Evolutionary conservation across 1,139 yeast genomes (phyloP).

Genomic region (Suhomyces terraborum): DNA sequence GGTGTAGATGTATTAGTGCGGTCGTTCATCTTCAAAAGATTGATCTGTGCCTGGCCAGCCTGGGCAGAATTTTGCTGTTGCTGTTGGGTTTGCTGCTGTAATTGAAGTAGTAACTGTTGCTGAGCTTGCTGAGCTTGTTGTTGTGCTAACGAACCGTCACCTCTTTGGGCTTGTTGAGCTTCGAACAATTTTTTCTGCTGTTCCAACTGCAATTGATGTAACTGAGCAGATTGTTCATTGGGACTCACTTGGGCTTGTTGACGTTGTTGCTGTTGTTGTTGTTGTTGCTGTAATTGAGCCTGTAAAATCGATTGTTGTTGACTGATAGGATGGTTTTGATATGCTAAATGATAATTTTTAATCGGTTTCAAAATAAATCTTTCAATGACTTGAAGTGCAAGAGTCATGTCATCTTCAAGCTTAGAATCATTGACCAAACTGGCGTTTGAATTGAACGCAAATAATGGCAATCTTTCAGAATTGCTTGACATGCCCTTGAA

Average conservation of each 20-base stretch:
- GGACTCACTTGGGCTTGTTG: conserved; percentile 23
- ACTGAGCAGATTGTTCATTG: conserved; percentile 22
- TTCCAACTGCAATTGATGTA: conserved; percentile 32
- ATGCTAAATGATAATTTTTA: conserved; percentile 51
- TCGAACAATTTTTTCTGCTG: conserved; percentile 33
- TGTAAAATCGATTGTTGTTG: conserved; percentile 43
- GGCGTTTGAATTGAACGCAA: conserved; percentile 35
- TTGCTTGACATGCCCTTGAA: conserved; percentile 28
- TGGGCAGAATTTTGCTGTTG: conserved; percentile 17
- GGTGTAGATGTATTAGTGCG: conserved; percentile 42
- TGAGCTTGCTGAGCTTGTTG: conserved; percentile 23
- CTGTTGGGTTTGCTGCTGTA: conserved; percentile 19
- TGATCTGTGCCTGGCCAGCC: conserved; percentile 26
- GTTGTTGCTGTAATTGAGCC: conserved; percentile 24
- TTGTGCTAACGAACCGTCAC: conserved; percentile 18
- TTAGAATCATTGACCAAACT: conserved; percentile 25
- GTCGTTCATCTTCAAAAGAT: conserved; percentile 36
- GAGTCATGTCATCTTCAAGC: conserved; percentile 40
- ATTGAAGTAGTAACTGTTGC: conserved; percentile 21
- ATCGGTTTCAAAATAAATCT: conserved; percentile 44
- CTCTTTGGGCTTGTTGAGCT: conserved; percentile 23
- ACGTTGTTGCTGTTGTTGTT: conserved; percentile 21
- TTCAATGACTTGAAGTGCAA: conserved; percentile 48
- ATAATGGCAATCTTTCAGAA: conserved; percentile 37
- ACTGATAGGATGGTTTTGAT: conserved; percentile 47